Base-by-base conservation (phyloP, 352 stramenopile species). In the Phytophthora cryptogea region DNA sequence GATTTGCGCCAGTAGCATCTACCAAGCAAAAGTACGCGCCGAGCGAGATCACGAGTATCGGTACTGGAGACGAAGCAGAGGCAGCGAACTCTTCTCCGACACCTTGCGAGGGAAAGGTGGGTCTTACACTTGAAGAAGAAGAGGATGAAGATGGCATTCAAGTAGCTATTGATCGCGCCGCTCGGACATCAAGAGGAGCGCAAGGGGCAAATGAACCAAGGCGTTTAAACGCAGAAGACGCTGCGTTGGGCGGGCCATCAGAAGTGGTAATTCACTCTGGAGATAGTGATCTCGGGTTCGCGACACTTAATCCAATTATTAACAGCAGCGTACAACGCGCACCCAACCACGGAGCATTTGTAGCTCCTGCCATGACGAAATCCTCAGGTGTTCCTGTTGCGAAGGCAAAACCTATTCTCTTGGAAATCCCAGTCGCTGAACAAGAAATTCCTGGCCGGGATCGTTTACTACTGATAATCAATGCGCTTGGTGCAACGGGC, bases 261-360 rank as follows among this genome's bases (percentile, higher is more conserved):
- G 76, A 90, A 57, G 78, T 92, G 3, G 72, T 92, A 32, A 92
- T 92, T 43, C 82, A 92, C 50, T 89, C 82, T 17, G 75, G 76
- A 13, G 82, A 91, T 36, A 86, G 71, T 17, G 80, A 91, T 35
- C 75, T 76, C 13, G 73, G 76, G 13, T 92, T 88, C 37, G 80
- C 74, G 36, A 90, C 72, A 14, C 66, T 90, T 3, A 92, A 92
- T 28, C 82, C 82, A 1, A 66, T 92, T 6, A 80, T 92, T 51
- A 70, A 23, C 26, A 27, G 46, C 13, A 62, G 28, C 31, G 39
- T n/a, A 52, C 66, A 36, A 47, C 59, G 26, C 6, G 57, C 40
- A 17, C 47, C 54, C 16, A 65, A 32, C 27, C 57, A 71, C 49
- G 43, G 63, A 27, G 57, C 44, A 2, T 55, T 56, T 61, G 45